A percentile compares a stretch with the other conserved stretches of the same genome.
phyloP scores from a whole-genome alignment of 495 filamentous ascomycete genomes.

The Darksidea phi region DNA sequence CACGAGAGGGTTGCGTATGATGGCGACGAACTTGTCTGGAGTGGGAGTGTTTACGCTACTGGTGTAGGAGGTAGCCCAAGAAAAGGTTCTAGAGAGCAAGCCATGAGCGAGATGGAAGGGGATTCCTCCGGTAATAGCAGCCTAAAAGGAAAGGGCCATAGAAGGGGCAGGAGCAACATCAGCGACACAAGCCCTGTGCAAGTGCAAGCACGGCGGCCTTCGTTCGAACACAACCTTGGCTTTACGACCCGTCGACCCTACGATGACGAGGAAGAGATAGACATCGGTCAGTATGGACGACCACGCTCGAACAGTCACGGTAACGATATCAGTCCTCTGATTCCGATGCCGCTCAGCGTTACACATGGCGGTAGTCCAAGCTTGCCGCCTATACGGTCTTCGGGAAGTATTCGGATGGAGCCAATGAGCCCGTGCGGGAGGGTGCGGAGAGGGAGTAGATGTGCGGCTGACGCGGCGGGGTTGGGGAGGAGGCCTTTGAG shows the following conservation, averaged over 20 bases:
- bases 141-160: neutral
- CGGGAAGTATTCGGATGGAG: neutral
- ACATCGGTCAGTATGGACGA: neutral
- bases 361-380: neutral
- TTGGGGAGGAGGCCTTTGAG: neutral
- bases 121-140: neutral
- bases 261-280: constrained; percentile 9
- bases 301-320: neutral
- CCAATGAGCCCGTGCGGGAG: neutral
- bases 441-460: neutral
- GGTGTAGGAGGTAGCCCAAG: neutral
- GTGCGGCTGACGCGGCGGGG: neutral
- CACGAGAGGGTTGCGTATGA: constrained; percentile 28
- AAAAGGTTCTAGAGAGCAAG: neutral
- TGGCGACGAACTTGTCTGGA: constrained; percentile 30
- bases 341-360: neutral
- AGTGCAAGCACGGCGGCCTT: neutral
- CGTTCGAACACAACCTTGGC: constrained; percentile 17
- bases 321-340: neutral
- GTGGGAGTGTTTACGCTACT: constrained; percentile 20
- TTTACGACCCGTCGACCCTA: constrained; percentile 1
- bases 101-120: neutral
- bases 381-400: neutral
- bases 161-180: constrained; percentile 13
- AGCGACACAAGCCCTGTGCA: constrained; percentile 7